Conservation (phyloP, 2,329 filamentous ascomycete species). For the Cercospora sp. region DNA sequence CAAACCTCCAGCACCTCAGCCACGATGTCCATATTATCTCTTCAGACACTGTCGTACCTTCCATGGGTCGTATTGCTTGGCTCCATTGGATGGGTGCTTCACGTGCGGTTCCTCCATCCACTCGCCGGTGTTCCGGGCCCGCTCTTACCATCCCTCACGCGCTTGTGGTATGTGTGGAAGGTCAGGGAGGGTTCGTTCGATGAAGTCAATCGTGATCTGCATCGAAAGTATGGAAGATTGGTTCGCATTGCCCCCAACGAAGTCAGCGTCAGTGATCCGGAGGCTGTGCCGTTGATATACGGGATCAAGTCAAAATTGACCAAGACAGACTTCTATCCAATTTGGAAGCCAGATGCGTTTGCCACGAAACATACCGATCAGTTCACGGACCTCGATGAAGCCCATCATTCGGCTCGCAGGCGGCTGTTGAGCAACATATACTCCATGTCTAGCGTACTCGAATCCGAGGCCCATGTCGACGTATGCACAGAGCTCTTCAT, state of each 20-base stretch:
- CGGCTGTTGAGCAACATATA: conserved; percentile 4
- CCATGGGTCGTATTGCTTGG: background rate
- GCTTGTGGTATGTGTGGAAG: background rate
- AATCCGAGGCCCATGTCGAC: conserved; percentile 3
- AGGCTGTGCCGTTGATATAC: background rate
- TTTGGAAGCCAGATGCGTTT: background rate
- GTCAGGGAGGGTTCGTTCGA: background rate
- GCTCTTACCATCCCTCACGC: background rate
- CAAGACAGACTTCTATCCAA: background rate
- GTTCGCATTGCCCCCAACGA: background rate
- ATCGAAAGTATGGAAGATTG: background rate
- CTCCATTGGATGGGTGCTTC: background rate
- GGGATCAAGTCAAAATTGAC: background rate
- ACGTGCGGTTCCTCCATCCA: background rate
- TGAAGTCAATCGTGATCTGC: background rate
- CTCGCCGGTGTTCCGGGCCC: background rate
- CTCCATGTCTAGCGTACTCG: background rate
- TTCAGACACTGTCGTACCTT: background rate
- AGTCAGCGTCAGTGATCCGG: background rate
- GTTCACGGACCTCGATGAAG: conserved; percentile 5
- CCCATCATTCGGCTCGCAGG: background rate
- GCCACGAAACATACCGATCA: conserved; percentile 2
- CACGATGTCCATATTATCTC: background rate
- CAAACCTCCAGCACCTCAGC: background rate
- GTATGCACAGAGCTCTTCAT: background rate